Evolutionary conservation across 768 basidiomycete species (phyloP), one percentile per base, ranked within the genome.

Genomic region (Boletellus ananiceps): DNA sequence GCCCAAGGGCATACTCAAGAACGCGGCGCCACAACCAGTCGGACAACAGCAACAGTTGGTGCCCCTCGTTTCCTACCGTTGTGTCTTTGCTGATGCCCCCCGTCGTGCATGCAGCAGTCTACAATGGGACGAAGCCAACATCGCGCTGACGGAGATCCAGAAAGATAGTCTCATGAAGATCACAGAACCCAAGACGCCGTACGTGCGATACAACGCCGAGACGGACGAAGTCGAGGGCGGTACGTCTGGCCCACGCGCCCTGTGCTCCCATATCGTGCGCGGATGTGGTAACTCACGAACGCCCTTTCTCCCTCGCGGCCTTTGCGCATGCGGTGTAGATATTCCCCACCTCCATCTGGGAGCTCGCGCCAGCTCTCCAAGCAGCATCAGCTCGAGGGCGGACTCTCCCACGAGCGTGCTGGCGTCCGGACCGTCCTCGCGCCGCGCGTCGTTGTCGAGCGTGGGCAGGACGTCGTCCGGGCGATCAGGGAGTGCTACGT

Each of bases 81-180:
- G 42, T 8, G 35, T 37, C 2, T 31, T 43, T 52, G 25, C 45
- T 52, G 16, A 55, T 18, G 5, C 21, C 2, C 21, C 8, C 29
- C 36, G 25, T 39, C 33, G 29, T 29, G 8, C 33, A 0, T 51
- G 8, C 46, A 76, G 78, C 57, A 93, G 84, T 59, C 63, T 96
- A 61, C 88, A 90, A 63, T 97, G 93, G 93, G 94, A 97, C 63
- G 93, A 97, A 62, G 89, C 83, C 65, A 97, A 96, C 64, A 76
- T 97, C 32, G 89, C 90, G 21, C 68, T 89, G 61, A 96, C 93
- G 1, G 93, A 97, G 69, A 84, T 92, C 57, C 83, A 88, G 76
- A 95, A 95, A 69, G 93, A 95, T 62, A 93, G 90, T 55, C 73
- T 93, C 63, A 97, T 96, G 93, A 97, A 96, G 81, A 97, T 97